Base-by-base conservation (phyloP, 1,284 basidiomycete species). In the Mycosarcoma maydis region DNA sequence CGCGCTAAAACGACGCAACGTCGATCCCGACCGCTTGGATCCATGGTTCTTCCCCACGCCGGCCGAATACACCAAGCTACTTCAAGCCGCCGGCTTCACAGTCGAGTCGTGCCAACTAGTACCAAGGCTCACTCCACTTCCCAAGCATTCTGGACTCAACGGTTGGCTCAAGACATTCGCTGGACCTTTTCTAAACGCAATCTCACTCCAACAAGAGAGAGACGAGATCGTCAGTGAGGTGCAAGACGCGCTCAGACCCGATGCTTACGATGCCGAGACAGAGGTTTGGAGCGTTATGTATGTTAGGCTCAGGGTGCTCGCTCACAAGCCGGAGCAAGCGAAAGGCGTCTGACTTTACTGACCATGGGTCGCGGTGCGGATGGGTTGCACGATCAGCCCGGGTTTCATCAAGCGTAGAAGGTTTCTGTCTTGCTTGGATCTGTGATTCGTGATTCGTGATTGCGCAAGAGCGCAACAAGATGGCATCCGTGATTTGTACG, bases 41-140 rank as follows among this genome's bases (percentile, higher is more conserved):
- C 67, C 61, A 16, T 70, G 67, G 67, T 61, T 58, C 53, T 70
- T 70, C 33, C 61, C 67, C 10, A 38, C 56, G 13, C 17, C 50
- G 6, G 30, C 17, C 2, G 27, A 65, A 38, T 70, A 70, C 27
- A 27, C 20, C 8, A 9, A 3, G 8, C 32, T 65, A 34, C 49
- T 70, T 7, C 26, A 51, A 13, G 10, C 20, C 5, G 49, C 36
- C 8, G 67, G 67, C 0, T 65, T 70, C 41, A 33, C 14, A 24
- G 67, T 65, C n/a, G 33, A 49, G 13, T 30, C 13, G 6, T 70
- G 67, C 46, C 49, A 70, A 33, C 47, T 70, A 0, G 56, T 65
- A 0, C 67, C 67, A 3, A 20, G 67, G 1, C 38, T 57, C 19
- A 70, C 67, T 10, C 44, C 43, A 9, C 44, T 70, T 5, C 60